Conservation (phyloP, 768 basidiomycete species). For the Suillus luteus region DNA sequence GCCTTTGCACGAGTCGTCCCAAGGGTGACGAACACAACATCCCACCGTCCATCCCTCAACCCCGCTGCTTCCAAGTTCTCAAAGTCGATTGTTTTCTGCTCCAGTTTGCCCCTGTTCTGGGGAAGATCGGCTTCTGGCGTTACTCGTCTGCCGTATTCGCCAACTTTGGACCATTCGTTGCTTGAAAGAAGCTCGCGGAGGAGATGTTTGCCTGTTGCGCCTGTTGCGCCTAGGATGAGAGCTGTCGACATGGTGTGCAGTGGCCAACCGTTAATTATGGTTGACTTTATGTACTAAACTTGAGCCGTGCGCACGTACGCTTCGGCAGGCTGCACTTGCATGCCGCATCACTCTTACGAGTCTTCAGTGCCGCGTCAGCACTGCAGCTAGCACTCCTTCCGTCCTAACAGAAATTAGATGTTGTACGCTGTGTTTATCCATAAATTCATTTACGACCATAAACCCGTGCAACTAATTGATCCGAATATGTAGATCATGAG, state of each 20-base stretch:
- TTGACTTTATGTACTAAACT: no score
- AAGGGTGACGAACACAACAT: slow-evolving; percentile 75
- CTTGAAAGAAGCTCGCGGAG: slow-evolving; percentile 63
- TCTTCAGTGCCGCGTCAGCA: no score
- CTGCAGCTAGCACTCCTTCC: no score
- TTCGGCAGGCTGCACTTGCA: no score
- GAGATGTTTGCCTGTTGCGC: slow-evolving; percentile 63
- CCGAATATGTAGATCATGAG: no score
- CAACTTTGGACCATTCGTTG: slow-evolving; percentile 56
- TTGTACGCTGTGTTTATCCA: no score
- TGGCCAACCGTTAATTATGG: background rate
- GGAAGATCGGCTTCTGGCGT: slow-evolving; percentile 46
- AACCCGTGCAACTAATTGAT: no score
- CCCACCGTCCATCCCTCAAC: slow-evolving; percentile 61
- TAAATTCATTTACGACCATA: no score
- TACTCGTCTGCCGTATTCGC: slow-evolving; percentile 69
- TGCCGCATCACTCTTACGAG: no score
- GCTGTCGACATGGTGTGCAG: slow-evolving; percentile 34
- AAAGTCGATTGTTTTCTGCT: slow-evolving; percentile 69
- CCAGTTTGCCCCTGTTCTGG: slow-evolving; percentile 53
- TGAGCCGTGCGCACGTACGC: no score
- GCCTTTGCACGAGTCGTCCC: slow-evolving; percentile 66
- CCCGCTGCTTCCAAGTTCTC: slow-evolving; percentile 59
- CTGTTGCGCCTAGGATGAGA: slow-evolving; percentile 77
- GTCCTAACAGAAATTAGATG: no score